Percentiles rank a stretch among this genome's conserved stretches.
Conservation (phyloP, 352 stramenopile genomes). For the Globisporangium splendens region DNA sequence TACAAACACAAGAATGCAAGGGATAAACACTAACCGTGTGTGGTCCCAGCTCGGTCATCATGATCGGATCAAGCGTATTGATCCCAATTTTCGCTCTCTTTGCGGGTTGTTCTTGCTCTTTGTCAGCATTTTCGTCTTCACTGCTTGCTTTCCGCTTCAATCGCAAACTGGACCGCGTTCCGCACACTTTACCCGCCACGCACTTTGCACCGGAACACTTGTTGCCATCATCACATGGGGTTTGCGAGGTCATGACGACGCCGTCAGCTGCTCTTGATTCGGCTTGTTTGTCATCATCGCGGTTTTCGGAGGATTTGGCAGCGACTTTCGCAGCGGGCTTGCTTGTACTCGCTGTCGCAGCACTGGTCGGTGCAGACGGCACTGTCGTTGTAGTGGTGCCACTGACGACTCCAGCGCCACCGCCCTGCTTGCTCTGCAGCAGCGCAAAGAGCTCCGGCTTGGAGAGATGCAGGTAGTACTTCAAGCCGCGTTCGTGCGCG, state of each 20-base stretch:
- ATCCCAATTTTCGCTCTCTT: slow-evolving; percentile 64
- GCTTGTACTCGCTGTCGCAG: neutral
- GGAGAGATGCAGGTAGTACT: slow-evolving; percentile 81
- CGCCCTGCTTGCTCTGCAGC: slow-evolving; percentile 71
- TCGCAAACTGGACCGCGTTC: slow-evolving; percentile 53
- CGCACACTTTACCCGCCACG: neutral
- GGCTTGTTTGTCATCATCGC: neutral
- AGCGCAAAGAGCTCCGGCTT: slow-evolving; percentile 79
- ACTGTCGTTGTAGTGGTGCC: neutral
- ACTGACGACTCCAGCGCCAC: slow-evolving; percentile 21
- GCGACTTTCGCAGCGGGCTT: neutral
- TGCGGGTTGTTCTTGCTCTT: slow-evolving; percentile 16
- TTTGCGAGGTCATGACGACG: neutral
- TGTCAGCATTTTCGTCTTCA: slow-evolving; percentile 17
- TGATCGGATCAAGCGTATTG: slow-evolving; percentile 87
- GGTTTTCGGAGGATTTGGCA: too few relatives aligned
- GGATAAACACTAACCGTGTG: slow-evolving; percentile 56
- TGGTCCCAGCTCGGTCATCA: slow-evolving; percentile 71
- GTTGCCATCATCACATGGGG: neutral
- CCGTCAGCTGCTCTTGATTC: neutral
- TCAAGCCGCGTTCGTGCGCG: slow-evolving; percentile 70
- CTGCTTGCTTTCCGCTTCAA: slow-evolving; percentile 49
- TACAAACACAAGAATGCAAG: neutral
- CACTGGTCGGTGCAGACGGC: slow-evolving; percentile 4
- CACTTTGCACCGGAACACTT: slow-evolving; percentile 1